Percentiles rank a stretch among this genome's conserved stretches.
Conservation (phyloP, 305 asterid species). For the Fraxinus floribunda region DNA sequence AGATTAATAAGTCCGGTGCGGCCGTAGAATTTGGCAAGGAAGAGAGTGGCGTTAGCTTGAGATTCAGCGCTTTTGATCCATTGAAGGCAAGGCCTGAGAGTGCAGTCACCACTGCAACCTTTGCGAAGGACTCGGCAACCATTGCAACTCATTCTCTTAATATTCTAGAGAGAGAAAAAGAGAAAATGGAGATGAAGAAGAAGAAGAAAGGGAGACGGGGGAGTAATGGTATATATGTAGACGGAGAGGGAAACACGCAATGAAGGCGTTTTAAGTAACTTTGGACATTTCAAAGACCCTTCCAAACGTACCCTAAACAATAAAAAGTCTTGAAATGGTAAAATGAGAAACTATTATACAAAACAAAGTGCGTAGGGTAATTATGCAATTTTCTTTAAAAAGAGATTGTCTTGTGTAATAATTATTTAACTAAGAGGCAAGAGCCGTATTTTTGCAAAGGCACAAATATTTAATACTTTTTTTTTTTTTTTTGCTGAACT, state of each 20-base stretch:
- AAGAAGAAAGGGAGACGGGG: slow-evolving; percentile 9
- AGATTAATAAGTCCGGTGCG: slow-evolving; percentile 86
- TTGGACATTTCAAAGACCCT: no score
- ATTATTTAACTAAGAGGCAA: no score
- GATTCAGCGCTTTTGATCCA: slow-evolving; percentile 71
- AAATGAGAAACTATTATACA: no score
- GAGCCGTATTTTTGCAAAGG: no score
- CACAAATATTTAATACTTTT: no score
- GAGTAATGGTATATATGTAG: slow-evolving; percentile 44
- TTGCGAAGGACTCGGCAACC: slow-evolving; percentile 84
- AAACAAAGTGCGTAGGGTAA: no score
- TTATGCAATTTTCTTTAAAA: no score
- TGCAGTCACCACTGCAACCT: slow-evolving; percentile 69
- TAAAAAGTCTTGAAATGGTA: no score
- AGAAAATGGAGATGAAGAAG: background rate
- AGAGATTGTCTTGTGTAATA: no score
- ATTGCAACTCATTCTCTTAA: slow-evolving; percentile 78
- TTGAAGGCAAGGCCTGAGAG: slow-evolving; percentile 55
- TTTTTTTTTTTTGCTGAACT: no score
- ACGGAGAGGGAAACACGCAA: background rate
- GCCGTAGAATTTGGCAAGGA: slow-evolving; percentile 82
- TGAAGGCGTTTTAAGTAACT: background rate
- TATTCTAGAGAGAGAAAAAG: slow-evolving; percentile 16
- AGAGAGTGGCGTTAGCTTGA: slow-evolving; percentile 80
- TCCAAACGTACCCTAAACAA: no score